phyloP scores from a whole-genome alignment of 2,329 filamentous ascomycete genomes.

The Penicillium vulpinum region DNA sequence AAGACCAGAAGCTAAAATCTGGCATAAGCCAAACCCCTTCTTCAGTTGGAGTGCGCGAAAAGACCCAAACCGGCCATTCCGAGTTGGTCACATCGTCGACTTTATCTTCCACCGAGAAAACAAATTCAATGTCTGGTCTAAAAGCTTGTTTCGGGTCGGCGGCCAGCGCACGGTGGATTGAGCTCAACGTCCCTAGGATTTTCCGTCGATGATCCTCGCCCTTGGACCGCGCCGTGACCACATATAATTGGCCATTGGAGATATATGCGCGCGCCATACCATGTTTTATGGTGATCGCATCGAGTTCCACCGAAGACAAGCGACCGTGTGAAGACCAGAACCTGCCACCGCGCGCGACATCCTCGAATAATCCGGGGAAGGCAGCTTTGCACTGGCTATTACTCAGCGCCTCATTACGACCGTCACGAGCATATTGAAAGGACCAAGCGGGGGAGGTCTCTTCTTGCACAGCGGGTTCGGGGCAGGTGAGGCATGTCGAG shows the following conservation, averaged over 20 bases:
- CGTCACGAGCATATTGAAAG: conserved; percentile 36
- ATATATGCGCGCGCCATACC: conserved; percentile 41
- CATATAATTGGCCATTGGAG: conserved; percentile 34
- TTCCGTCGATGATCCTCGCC: conserved; percentile 42
- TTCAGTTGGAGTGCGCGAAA: conserved; percentile 41
- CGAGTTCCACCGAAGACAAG: conserved; percentile 29
- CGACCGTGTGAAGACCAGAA: conserved; percentile 32
- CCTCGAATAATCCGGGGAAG: conserved; percentile 41
- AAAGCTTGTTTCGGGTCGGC: conserved; percentile 34
- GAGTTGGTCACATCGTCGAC: conserved; percentile 44
- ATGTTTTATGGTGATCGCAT: conserved; percentile 27
- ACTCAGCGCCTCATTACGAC: conserved; percentile 31
- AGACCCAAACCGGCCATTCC: conserved; percentile 46
- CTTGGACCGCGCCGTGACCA: conserved; percentile 30
- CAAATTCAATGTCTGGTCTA: conserved; percentile 50
- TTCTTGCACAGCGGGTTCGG: conserved; percentile 17
- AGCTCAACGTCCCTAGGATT: conserved; percentile 45
- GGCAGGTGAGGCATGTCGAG: conserved; percentile 35
- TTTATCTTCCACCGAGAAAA: conserved; percentile 46
- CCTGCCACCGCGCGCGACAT: conserved; percentile 30
- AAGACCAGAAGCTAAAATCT: conserved; percentile 55
- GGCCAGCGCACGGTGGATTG: conserved; percentile 52
- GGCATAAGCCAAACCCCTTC: conserved; percentile 53
- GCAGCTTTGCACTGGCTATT: conserved; percentile 32
- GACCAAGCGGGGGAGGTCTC: conserved; percentile 25